Conservation (phyloP, 2,329 filamentous ascomycete genomes). For the Pestalotiopsis sp. region DNA sequence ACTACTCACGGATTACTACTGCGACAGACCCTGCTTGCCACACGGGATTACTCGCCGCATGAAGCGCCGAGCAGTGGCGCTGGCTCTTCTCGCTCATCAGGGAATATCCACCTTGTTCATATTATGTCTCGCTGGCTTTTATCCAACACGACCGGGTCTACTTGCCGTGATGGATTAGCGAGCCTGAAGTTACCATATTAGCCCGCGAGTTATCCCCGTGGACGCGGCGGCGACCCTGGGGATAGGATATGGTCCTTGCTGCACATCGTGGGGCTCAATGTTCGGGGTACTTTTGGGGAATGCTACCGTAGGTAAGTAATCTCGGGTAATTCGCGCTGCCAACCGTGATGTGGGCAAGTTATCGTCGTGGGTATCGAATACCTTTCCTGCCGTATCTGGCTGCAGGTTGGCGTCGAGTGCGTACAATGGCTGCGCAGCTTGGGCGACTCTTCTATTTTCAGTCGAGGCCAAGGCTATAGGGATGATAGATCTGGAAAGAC, state of each 20-base stretch:
- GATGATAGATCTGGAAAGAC: background rate
- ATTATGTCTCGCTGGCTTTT: background rate
- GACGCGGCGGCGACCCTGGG: slow-evolving; percentile 4
- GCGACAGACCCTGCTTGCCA: background rate
- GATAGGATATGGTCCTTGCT: slow-evolving; percentile 5
- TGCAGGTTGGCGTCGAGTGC: background rate
- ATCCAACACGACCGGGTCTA: background rate
- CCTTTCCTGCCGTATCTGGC: background rate
- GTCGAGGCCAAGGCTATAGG: background rate
- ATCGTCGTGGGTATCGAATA: background rate
- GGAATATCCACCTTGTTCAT: background rate
- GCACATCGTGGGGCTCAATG: background rate
- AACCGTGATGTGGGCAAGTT: background rate
- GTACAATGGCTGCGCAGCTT: background rate
- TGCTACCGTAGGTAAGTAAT: background rate
- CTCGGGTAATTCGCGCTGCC: background rate
- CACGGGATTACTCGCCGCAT: background rate
- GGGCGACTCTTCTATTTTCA: background rate
- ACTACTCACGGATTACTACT: background rate
- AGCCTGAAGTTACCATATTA: background rate
- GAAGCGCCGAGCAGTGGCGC: background rate
- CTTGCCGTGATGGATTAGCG: background rate
- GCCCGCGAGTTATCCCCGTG: background rate
- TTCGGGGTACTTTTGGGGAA: background rate
- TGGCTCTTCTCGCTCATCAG: background rate